phyloP scores from a whole-genome alignment of 305 asterid species.

The Plantago coronopus region DNA sequence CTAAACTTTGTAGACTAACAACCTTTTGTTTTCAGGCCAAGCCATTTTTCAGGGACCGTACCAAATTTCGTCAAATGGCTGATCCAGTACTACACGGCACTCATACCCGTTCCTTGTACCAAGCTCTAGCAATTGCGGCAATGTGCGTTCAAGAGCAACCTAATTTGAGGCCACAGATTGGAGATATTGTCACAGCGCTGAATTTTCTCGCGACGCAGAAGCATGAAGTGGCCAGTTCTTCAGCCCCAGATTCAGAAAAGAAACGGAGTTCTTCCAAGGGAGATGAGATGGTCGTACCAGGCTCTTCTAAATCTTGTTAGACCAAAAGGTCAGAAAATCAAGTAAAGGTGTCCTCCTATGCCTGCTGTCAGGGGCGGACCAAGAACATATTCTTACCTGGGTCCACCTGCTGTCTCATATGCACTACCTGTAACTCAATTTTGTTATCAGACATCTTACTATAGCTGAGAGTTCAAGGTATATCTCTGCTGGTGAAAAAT shows the following conservation, averaged over 20 bases:
- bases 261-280: neutral
- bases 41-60: slow-evolving; percentile 74
- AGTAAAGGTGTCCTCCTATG: neutral
- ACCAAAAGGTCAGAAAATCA: neutral
- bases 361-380: neutral
- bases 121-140: slow-evolving; percentile 83
- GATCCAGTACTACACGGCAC: slow-evolving; percentile 66
- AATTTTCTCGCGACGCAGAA: slow-evolving; percentile 59
- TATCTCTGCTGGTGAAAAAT: slow-evolving; percentile 2
- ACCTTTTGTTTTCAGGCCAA: slow-evolving; percentile 50
- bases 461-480: neutral
- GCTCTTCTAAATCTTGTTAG: neutral
- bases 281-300: neutral
- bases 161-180: slow-evolving; percentile 53
- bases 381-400: neutral
- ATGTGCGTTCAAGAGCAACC: slow-evolving; percentile 85
- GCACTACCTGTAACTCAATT: slow-evolving; percentile 1
- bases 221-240: slow-evolving; percentile 42
- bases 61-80: slow-evolving; percentile 64
- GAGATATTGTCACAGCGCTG: slow-evolving; percentile 69
- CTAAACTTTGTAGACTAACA: neutral
- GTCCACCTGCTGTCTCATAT: neutral
- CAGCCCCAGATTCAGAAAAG: slow-evolving; percentile 24
- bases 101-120: slow-evolving; percentile 66
- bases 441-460: slow-evolving; percentile 7